Conservation (phyloP, 805 yeast genomes). For the Jamesozyma hellenica region DNA sequence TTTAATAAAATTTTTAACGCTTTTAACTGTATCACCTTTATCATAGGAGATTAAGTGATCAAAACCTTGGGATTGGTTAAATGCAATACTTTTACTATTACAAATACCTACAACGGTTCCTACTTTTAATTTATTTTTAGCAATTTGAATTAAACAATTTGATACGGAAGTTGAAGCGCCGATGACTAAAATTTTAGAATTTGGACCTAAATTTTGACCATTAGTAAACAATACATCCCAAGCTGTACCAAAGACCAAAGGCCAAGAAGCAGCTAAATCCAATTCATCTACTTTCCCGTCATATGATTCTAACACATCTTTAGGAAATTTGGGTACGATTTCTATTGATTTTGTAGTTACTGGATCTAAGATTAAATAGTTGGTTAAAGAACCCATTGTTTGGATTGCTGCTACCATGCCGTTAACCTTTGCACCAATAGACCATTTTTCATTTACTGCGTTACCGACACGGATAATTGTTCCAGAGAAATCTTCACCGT, state of each 20-base stretch:
- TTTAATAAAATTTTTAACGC: conserved; percentile 26
- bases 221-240: conserved; percentile 28
- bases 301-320: conserved; percentile 25
- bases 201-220: conserved; percentile 29
- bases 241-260: conserved; percentile 59
- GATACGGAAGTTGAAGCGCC: conserved; percentile 76
- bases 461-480: conserved; percentile 20
- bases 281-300: conserved; percentile 23
- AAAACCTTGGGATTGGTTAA: conserved; percentile 46
- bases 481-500: conserved; percentile 25
- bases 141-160: conserved; percentile 42
- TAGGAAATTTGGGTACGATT: conserved; percentile 29
- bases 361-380: conserved; percentile 37
- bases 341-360: conserved; percentile 5
- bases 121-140: conserved; percentile 39
- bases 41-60: conserved; percentile 49
- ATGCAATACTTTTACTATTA: conserved; percentile 38
- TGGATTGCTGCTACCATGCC: conserved; percentile 19
- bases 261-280: conserved; percentile 41
- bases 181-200: conserved; percentile 46
- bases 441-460: conserved; percentile 6
- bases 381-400: conserved; percentile 35
- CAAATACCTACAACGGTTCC: conserved; percentile 47
- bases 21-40: conserved; percentile 32
- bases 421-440: conserved; percentile 22